Conservation (phyloP, 306 rosid species). For the Canavalia ensiformis region DNA sequence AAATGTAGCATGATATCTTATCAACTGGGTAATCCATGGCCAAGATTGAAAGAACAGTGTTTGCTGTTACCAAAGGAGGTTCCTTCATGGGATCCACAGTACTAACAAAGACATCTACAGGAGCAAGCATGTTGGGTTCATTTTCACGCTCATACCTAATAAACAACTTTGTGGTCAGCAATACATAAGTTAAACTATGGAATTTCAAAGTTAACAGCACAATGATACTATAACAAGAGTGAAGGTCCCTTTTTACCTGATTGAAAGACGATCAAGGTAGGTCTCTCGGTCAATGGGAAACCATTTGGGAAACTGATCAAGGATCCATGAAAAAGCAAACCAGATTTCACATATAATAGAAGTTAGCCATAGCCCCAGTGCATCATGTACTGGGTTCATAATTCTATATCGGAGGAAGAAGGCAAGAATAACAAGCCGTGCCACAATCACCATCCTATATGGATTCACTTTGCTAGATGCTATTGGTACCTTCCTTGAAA, state of each 20-base stretch:
- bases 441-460: constrained; percentile 82
- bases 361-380: constrained; percentile 82
- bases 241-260: constrained; percentile 62
- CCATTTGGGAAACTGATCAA: constrained; percentile 98
- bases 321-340: constrained; percentile 95
- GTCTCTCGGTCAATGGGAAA: constrained; percentile 94
- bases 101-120: constrained; percentile 92
- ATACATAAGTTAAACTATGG: not conserved
- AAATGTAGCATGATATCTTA: constrained; percentile 89
- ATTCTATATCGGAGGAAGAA: constrained; percentile 77
- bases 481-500: constrained; percentile 88
- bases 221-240: not conserved
- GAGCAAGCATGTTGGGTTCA: constrained; percentile 83
- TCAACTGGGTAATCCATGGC: constrained; percentile 94
- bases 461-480: constrained; percentile 89
- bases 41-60: constrained; percentile 88
- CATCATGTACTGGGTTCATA: constrained; percentile 79
- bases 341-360: constrained; percentile 85
- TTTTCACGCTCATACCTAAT: constrained; percentile 81
- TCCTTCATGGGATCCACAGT: constrained; percentile 99
- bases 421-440: constrained; percentile 71
- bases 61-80: constrained; percentile 91
- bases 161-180: constrained; percentile 26
- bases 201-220: constrained; percentile 3
- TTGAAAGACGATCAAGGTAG: constrained; percentile 88